A percentile compares a stretch with the other conserved stretches of the same genome.
These are phyloP conservation scores for Phytophthora hibernalis DNA, from an alignment of 352 stramenopile genomes.

Conservation along the genomic window DNA sequence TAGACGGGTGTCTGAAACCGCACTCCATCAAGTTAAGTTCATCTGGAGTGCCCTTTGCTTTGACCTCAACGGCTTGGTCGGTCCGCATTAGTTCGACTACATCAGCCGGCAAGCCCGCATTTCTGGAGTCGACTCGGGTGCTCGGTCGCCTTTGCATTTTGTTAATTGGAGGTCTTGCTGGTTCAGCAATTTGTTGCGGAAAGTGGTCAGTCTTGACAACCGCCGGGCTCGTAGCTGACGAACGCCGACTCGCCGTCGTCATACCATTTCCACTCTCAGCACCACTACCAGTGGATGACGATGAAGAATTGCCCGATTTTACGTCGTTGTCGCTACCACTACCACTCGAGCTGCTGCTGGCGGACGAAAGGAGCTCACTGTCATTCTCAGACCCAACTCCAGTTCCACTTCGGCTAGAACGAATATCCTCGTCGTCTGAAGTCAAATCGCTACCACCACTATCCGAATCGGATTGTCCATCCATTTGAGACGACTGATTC, in stretches of 20 bases:
- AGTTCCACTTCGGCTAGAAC: slow-evolving; percentile 45
- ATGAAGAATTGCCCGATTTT: slow-evolving; percentile 48
- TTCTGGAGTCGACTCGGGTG: slow-evolving; percentile 39
- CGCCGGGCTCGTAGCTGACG: slow-evolving; percentile 1
- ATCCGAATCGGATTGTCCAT: slow-evolving; percentile 68
- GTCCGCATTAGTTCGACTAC: slow-evolving; percentile 84
- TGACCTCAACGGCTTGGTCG: slow-evolving; percentile 55
- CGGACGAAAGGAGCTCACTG: slow-evolving; percentile 52
- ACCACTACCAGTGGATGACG: slow-evolving; percentile 44
- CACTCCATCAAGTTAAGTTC: slow-evolving; percentile 85
- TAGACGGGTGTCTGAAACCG: slow-evolving; percentile 71
- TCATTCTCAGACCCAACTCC: slow-evolving; percentile 46
- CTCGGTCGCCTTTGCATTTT: slow-evolving; percentile 36
- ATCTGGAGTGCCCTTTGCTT: slow-evolving; percentile 59
- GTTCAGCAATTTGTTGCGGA: slow-evolving; percentile 4
- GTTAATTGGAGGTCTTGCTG: slow-evolving; percentile 20
- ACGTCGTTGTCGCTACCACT: slow-evolving; percentile 62
- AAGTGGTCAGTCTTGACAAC: slow-evolving; percentile 6
- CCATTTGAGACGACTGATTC: slow-evolving; percentile 45
- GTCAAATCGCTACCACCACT: slow-evolving; percentile 55
- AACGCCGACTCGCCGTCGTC: slow-evolving; percentile 16
- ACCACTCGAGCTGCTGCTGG: slow-evolving; percentile 61
- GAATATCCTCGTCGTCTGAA: slow-evolving; percentile 60
- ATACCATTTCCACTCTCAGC: slow-evolving; percentile 33
- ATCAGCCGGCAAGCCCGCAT: slow-evolving; percentile 47